Evolutionary conservation across 1,284 basidiomycete genomes (phyloP).

Genomic region (Boletus semigastroideus): DNA sequence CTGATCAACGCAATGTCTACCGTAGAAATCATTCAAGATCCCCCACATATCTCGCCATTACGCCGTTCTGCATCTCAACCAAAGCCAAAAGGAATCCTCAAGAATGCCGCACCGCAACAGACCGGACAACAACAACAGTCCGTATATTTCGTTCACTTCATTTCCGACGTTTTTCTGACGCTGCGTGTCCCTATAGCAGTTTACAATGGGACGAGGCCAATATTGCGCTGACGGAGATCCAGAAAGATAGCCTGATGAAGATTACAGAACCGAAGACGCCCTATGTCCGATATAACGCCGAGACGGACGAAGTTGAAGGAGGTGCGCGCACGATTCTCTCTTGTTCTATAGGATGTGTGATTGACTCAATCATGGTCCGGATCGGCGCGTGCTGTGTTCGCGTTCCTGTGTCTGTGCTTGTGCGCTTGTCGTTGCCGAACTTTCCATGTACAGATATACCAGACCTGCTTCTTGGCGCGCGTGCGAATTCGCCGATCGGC

Average conservation of each 20-base stretch:
- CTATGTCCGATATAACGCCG: conserved; percentile 86
- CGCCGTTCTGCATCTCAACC: conserved; percentile 58
- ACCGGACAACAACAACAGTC: conserved; percentile 48
- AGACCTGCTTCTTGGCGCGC: conserved; percentile 51
- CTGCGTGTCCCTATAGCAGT: conserved; percentile 35
- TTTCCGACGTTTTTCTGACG: neutral
- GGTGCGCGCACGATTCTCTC: conserved; percentile 49
- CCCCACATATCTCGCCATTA: conserved; percentile 39
- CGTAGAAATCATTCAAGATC: conserved; percentile 40
- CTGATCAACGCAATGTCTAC: conserved; percentile 33
- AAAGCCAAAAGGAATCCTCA: conserved; percentile 81
- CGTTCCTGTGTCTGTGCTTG: neutral
- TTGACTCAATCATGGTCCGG: neutral
- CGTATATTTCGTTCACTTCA: conserved; percentile 6
- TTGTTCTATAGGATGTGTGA: neutral
- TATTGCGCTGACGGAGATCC: conserved; percentile 84
- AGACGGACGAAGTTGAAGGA: conserved; percentile 79
- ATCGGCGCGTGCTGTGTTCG: neutral
- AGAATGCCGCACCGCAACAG: conserved; percentile 61
- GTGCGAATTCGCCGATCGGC: conserved; percentile 33
- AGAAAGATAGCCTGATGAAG: conserved; percentile 95
- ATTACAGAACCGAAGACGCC: conserved; percentile 97
- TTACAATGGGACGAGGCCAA: conserved; percentile 94
- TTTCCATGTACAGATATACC: conserved; percentile 56
- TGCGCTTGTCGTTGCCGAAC: neutral